These are phyloP conservation scores for Nematocida sp. DNA, from an alignment of 371 early-diverging fungal species.

Conservation along the genomic window DNA sequence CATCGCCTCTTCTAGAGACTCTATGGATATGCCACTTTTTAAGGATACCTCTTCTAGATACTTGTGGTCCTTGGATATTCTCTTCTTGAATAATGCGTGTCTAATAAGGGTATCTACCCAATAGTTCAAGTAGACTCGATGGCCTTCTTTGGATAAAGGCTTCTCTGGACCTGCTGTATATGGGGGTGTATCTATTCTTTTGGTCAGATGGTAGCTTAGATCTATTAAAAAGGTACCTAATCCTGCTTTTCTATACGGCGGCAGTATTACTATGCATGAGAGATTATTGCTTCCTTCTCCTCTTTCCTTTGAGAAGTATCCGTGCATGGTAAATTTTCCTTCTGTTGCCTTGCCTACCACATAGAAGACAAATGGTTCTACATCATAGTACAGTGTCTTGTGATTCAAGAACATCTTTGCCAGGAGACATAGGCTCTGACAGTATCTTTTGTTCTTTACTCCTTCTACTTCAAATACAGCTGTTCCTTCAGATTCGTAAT, in stretches of 20 bases:
- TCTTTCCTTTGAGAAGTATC: conserved; percentile 62
- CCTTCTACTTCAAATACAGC: conserved; percentile 54
- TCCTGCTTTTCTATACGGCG: conserved; percentile 54
- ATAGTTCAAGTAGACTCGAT: conserved; percentile 51
- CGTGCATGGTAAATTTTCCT: conserved; percentile 43
- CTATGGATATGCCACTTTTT: conserved; percentile 45
- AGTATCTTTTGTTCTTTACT: conserved; percentile 21
- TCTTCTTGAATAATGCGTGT: conserved; percentile 3
- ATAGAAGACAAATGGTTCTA: conserved; percentile 61
- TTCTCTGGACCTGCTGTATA: conserved; percentile 60
- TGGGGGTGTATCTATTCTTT: neutral
- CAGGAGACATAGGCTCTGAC: conserved; percentile 55
- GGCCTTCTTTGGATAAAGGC: conserved; percentile 58
- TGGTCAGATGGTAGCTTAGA: conserved; percentile 52
- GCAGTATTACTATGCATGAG: conserved; percentile 62
- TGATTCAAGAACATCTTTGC: conserved; percentile 58
- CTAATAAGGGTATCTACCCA: conserved; percentile 56
- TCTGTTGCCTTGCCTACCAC: conserved; percentile 31
- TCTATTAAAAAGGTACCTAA: conserved; percentile 61
- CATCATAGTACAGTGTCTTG: conserved; percentile 62
- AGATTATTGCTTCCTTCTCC: conserved; percentile 51
- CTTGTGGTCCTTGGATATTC: neutral
- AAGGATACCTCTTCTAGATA: conserved; percentile 46
- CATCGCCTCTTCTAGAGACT: conserved; percentile 14
- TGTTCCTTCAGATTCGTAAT: conserved; percentile 27